These are phyloP conservation scores for Hymenoscyphus occultus DNA, from an alignment of 2,329 filamentous ascomycete genomes.

Conservation along the genomic window DNA sequence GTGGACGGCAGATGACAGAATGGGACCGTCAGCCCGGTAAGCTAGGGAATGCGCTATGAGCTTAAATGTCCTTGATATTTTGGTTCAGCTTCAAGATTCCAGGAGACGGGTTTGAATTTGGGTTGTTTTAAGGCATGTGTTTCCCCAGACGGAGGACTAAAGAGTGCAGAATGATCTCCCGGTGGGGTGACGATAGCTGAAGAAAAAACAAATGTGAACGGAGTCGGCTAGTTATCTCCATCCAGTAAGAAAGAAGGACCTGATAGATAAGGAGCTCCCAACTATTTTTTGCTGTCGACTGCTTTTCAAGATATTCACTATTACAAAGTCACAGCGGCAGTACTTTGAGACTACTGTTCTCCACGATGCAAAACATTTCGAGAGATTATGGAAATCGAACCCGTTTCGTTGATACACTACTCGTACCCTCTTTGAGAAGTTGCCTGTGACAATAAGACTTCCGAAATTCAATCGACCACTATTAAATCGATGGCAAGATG, in stretches of 20 bases:
- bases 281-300: not conserved
- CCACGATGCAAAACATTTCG: too few species aligned
- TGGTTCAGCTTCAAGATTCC: not conserved
- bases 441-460: too few species aligned
- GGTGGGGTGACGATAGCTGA: constrained; percentile 2
- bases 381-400: too few species aligned
- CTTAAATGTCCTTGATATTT: not conserved
- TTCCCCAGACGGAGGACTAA: constrained; percentile 4
- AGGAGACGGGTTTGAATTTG: not conserved
- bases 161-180: not conserved
- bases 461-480: too few species aligned
- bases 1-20: not conserved
- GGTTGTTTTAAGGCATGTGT: not conserved
- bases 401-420: too few species aligned
- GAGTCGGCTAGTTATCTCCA: not conserved
- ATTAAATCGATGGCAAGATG: too few species aligned
- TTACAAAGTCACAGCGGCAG: not conserved
- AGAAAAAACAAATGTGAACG: constrained; percentile 3
- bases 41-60: not conserved
- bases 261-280: not conserved
- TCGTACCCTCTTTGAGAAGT: too few species aligned
- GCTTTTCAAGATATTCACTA: not conserved
- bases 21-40: not conserved
- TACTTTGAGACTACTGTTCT: too few species aligned
- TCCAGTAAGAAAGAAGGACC: constrained; percentile 1